These are phyloP conservation scores for Daldinia sp. DNA, from an alignment of 2,329 filamentous ascomycete genomes.

Conservation along the genomic window DNA sequence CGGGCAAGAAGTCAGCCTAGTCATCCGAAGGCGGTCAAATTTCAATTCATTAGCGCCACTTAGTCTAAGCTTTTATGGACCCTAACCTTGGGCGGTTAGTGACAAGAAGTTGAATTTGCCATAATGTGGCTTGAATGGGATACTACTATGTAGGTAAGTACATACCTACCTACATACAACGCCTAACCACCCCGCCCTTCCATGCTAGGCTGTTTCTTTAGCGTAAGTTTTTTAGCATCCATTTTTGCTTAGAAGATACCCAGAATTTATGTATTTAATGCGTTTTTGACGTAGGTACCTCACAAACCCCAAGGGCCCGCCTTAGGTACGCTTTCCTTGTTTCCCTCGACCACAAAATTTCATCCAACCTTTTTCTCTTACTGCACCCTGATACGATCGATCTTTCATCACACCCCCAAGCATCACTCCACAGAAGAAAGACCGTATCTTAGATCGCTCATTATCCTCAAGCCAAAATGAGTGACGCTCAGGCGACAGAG, in stretches of 20 bases:
- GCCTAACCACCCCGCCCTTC: background rate
- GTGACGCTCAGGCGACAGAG: constrained; percentile 86
- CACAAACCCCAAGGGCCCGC: constrained; percentile 34
- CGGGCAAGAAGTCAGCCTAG: constrained; percentile 33
- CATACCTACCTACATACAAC: background rate
- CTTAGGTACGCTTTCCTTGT: constrained; percentile 37
- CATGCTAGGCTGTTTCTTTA: background rate
- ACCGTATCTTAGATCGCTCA: constrained; percentile 45
- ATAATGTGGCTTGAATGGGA: constrained; percentile 29
- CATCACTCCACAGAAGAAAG: constrained; percentile 33
- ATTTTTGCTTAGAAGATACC: background rate
- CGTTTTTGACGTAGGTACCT: constrained; percentile 33
- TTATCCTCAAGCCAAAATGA: constrained; percentile 73
- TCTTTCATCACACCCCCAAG: constrained; percentile 13
- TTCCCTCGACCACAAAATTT: constrained; percentile 45
- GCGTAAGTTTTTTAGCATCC: background rate
- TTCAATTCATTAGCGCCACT: constrained; percentile 23
- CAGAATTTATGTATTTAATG: constrained; percentile 18
- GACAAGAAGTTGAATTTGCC: constrained; percentile 4
- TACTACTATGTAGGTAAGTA: background rate
- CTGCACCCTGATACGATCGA: constrained; percentile 31
- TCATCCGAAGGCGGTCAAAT: constrained; percentile 35
- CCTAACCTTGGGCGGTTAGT: background rate
- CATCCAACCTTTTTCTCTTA: constrained; percentile 40
- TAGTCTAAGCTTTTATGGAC: constrained; percentile 2